Evolutionary conservation across 768 basidiomycete species (phyloP).

Genomic region (Myochromella boudieri): DNA sequence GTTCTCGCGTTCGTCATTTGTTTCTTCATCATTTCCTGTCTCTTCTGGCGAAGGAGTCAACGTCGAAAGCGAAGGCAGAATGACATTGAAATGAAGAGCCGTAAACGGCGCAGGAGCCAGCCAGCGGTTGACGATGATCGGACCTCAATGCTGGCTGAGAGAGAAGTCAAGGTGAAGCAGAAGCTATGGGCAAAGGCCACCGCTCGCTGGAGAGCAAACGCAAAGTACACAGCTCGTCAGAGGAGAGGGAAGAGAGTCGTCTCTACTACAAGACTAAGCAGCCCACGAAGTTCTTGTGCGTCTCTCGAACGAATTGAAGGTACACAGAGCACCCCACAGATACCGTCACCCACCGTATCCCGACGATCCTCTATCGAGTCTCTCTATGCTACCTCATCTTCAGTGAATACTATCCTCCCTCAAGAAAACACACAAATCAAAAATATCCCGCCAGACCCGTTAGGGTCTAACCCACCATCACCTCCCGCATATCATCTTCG

Average conservation of each 20-base stretch:
- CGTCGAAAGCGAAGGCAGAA: constrained; percentile 28
- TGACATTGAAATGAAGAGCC: constrained; percentile 55
- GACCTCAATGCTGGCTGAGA: constrained; percentile 33
- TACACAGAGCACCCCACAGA: constrained; percentile 5
- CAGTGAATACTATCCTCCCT: constrained; percentile 9
- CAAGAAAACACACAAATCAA: constrained; percentile 14
- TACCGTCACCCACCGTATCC: constrained; percentile 21
- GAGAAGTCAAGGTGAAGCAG: constrained; percentile 49
- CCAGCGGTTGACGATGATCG: constrained; percentile 26
- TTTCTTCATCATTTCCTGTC: constrained; percentile 57
- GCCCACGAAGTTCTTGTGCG: constrained; percentile 26
- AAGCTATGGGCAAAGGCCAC: constrained; percentile 66
- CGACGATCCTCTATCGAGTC: constrained; percentile 31
- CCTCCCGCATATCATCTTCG: constrained; percentile 47
- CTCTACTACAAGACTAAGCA: constrained; percentile 22
- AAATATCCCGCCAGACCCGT: constrained; percentile 11
- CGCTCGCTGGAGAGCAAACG: constrained; percentile 67
- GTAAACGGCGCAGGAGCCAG: constrained; percentile 22
- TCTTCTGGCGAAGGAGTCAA: constrained; percentile 56
- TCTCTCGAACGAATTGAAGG: constrained; percentile 13
- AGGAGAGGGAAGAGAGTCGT: constrained; percentile 46
- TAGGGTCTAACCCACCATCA: constrained; percentile 14
- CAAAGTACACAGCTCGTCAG: constrained; percentile 59
- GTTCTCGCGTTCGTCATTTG: constrained; percentile 62
- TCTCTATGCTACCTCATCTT: constrained; percentile 5